These are phyloP conservation scores for Endothia cerciana DNA, from an alignment of 2,329 filamentous ascomycete species.

Conservation along the genomic window DNA sequence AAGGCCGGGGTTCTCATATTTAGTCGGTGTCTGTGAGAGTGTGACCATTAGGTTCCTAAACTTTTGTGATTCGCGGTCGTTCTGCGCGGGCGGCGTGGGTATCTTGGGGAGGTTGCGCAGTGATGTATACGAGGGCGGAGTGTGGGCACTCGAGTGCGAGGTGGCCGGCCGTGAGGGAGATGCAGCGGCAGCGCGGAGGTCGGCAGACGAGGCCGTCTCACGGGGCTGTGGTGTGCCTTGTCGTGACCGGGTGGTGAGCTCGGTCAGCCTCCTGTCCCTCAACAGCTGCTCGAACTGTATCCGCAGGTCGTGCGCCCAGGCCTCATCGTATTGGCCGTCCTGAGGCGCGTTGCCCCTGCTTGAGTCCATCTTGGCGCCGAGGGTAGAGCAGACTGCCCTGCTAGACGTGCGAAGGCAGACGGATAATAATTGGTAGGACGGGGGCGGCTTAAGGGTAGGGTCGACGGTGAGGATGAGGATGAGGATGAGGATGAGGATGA, in stretches of 20 bases:
- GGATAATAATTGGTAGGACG: not conserved
- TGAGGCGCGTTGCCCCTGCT: slow-evolving; percentile 32
- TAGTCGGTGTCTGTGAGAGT: slow-evolving; percentile 83
- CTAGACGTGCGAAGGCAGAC: not conserved
- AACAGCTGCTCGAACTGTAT: slow-evolving; percentile 86
- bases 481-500: slow-evolving; percentile 17
- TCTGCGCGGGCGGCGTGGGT: slow-evolving; percentile 71
- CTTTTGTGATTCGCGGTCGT: slow-evolving; percentile 70
- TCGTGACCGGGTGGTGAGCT: slow-evolving; percentile 68
- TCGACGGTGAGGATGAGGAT: slow-evolving; percentile 9
- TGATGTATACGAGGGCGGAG: slow-evolving; percentile 53
- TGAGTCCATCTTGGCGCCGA: slow-evolving; percentile 38
- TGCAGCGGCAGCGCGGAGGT: slow-evolving; percentile 47
- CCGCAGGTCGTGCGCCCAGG: slow-evolving; percentile 78
- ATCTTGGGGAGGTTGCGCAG: slow-evolving; percentile 56
- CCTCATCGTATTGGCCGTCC: slow-evolving; percentile 62
- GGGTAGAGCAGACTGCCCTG: slow-evolving; percentile 3
- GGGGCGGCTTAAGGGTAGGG: not conserved
- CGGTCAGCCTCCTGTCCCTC: slow-evolving; percentile 84
- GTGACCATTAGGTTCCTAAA: slow-evolving; percentile 84
- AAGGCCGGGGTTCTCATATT: slow-evolving; percentile 94
- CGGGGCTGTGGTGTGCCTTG: slow-evolving; percentile 60
- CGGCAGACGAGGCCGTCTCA: slow-evolving; percentile 55
- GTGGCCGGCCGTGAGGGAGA: slow-evolving; percentile 51
- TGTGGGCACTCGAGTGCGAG: slow-evolving; percentile 45